phyloP scores from a whole-genome alignment of 2,329 filamentous ascomycete genomes.

The Pseudogymnoascus sp. region DNA sequence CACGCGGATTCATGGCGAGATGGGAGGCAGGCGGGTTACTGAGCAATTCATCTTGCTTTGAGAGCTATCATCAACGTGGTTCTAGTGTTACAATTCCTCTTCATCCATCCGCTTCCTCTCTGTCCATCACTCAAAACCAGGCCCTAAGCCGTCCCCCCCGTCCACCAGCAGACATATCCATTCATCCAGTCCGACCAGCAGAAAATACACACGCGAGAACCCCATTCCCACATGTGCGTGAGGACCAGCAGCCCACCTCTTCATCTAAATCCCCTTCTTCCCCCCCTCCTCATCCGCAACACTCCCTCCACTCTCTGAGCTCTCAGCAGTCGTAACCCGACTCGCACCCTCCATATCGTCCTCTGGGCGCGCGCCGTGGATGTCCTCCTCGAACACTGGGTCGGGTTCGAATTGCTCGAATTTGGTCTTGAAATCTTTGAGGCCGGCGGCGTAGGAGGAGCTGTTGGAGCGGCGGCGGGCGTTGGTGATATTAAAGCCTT shows the following conservation, averaged over 20 bases:
- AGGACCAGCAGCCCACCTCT: background rate
- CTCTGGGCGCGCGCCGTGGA: slow-evolving; percentile 57
- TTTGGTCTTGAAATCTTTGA: slow-evolving; percentile 88
- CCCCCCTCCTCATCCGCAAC: slow-evolving; percentile 33
- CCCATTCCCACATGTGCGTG: too few relatives aligned
- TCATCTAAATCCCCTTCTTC: slow-evolving; percentile 37
- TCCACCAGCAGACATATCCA: background rate
- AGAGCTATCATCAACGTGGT: background rate
- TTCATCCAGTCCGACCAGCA: background rate
- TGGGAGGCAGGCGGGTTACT: background rate
- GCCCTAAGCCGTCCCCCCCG: background rate
- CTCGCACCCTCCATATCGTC: slow-evolving; percentile 22
- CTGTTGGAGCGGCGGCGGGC: slow-evolving; percentile 89
- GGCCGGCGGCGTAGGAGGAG: slow-evolving; percentile 62
- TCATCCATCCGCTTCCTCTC: background rate
- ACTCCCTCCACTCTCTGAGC: slow-evolving; percentile 20
- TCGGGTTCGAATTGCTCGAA: slow-evolving; percentile 87
- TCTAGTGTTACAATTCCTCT: background rate
- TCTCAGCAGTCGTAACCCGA: slow-evolving; percentile 27
- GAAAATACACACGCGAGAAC: background rate
- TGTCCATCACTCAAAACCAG: background rate
- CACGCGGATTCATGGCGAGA: background rate
- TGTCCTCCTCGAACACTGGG: slow-evolving; percentile 81
- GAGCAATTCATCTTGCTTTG: background rate
- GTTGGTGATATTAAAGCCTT: slow-evolving; percentile 76